Base-by-base conservation (phyloP, 768 basidiomycete species). In the Leucosporidium yakuticum region DNA sequence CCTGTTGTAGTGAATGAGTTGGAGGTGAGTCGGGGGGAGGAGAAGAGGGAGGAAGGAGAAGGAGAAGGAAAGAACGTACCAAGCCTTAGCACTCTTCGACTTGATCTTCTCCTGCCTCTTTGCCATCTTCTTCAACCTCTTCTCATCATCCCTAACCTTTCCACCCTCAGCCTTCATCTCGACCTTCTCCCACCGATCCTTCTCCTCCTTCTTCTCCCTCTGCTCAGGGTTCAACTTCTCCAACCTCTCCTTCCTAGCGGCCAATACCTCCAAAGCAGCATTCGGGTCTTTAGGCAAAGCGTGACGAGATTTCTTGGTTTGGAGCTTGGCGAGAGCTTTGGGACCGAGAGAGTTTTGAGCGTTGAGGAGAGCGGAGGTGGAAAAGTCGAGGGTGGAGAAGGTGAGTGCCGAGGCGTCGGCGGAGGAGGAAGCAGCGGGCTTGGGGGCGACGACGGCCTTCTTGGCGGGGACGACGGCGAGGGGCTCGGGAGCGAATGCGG, bases 71-170 rank as follows among this genome's bases (percentile, higher is more conserved):
- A 57, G 27, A 12, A 57, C 75, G 50, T 19, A 94, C 94, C 95
- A 98, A 54, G 84, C 83, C 76, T 88, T 89, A 78, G 89, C 90
- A 67, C 86, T 86, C 81, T 90, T 93, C 29, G 68, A 75, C 77
- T 97, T 97, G 74, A 86, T 86, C 78, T 95, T 94, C 79, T 96
- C 95, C 71, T 90, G 87, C 77, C 90, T 82, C 82, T 96, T 98
- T 12, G 85, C 86, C 51, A 92, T 92, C 81, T 96, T 97, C 82
- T 95, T 97, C 75, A 99, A 78, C 55, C 87, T 81, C 1, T 73
- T 77, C 77, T 91, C 91, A 73, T 94, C 90, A 74, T 98, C 96
- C 59, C 84, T 85, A 36, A 99, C 87, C 79, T 97, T 99, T 58
- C 87, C 87, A 3, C 96, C 96, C 63, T 90, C 90, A 67, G 96